Conservation (phyloP, 306 rosid species). For the Acacia acuminata region DNA sequence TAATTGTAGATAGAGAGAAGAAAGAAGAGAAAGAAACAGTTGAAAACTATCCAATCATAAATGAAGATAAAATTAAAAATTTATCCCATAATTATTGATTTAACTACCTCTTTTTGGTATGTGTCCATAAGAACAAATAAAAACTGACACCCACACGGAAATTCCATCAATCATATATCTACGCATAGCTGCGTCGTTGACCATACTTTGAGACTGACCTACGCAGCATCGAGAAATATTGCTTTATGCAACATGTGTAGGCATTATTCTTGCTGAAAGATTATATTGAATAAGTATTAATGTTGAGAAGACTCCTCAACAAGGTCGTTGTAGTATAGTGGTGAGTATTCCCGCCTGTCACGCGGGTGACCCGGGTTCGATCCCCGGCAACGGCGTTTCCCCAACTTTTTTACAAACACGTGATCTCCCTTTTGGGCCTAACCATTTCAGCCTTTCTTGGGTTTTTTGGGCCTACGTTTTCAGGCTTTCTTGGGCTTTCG, state of each 20-base stretch:
- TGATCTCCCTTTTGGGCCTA: not conserved
- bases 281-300: fast-evolving
- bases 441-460: not conserved
- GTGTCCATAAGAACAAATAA: not conserved
- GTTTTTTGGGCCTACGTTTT: too few relatives aligned
- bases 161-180: not conserved
- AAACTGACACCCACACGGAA: not conserved
- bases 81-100: too few relatives aligned
- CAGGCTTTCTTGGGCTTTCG: too few relatives aligned
- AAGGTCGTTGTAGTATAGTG: conserved; percentile 13
- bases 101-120: too few relatives aligned
- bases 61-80: too few relatives aligned
- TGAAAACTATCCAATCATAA: too few relatives aligned
- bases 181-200: not conserved
- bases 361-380: conserved; percentile 23
- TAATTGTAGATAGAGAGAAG: too few relatives aligned
- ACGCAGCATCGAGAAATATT: not conserved
- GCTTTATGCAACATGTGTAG: not conserved
- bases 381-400: conserved; percentile 5
- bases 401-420: not conserved
- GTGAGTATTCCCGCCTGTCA: conserved; percentile 19
- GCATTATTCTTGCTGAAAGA: not conserved
- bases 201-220: not conserved
- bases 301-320: fast-evolving
- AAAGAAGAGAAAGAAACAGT: too few relatives aligned